Percentiles rank a stretch among this genome's conserved stretches.
phyloP scores from a whole-genome alignment of 2,329 filamentous ascomycete species.

The Ophiobolus disseminans region DNA sequence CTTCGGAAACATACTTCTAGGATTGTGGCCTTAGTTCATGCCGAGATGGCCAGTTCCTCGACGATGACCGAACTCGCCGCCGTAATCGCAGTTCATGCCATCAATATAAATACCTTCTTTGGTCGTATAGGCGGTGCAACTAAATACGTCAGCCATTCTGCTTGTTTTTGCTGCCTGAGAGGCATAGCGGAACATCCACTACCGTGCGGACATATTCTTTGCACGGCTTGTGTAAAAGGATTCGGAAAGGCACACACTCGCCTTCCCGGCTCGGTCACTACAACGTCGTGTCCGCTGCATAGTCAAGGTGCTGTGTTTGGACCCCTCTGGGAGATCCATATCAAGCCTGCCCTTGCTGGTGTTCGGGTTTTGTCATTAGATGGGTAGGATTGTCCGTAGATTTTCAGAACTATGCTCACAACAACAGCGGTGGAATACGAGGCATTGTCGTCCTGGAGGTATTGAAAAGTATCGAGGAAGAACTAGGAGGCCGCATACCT shows the following conservation, averaged over 20 bases:
- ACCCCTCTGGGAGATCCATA: constrained; percentile 25
- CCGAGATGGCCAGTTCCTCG: neutral
- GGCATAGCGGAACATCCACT: constrained; percentile 53
- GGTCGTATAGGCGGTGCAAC: constrained; percentile 12
- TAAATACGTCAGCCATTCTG: constrained; percentile 50
- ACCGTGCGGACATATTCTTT: constrained; percentile 57
- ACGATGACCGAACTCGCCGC: neutral
- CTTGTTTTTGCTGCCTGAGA: constrained; percentile 58
- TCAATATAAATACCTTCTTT: neutral
- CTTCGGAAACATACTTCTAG: neutral
- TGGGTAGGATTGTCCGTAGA: constrained; percentile 46
- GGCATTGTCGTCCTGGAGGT: constrained; percentile 57
- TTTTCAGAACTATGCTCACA: too few species aligned
- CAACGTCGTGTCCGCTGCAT: constrained; percentile 37
- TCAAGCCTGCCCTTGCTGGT: constrained; percentile 48
- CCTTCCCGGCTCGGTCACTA: neutral
- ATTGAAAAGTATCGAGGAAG: constrained; percentile 50
- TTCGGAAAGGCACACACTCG: constrained; percentile 40
- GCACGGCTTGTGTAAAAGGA: constrained; percentile 50
- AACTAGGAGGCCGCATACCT: constrained; percentile 48
- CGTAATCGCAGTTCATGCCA: neutral
- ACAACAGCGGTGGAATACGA: constrained; percentile 57
- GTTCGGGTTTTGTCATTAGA: constrained; percentile 52
- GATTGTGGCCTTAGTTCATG: neutral
- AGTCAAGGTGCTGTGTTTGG: constrained; percentile 10